Base-by-base conservation (phyloP, 345 rosid species). In the Linum trigynum region DNA sequence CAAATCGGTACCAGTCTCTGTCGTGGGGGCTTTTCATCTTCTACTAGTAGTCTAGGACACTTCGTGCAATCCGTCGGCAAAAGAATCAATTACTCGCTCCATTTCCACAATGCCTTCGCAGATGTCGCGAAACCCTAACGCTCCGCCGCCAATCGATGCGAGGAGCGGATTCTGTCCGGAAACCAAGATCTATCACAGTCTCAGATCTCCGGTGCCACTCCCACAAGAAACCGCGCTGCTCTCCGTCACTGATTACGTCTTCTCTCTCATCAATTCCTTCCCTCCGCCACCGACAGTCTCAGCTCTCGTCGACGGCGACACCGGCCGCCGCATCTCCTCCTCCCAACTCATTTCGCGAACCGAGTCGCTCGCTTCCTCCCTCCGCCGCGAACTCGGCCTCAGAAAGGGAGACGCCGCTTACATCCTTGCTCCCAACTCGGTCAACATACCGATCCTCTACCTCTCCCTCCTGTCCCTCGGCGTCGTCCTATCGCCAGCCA, bases 381-480 rank as follows among this genome's bases (percentile, higher is more conserved):
- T 86, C 61, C 69, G 55, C 57, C 39, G 55, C 41, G 64, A 48
- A 39, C 64, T 68, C 23, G 63, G 80, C 17, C 83, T 85, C 65
- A 71, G 67, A 61, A 78, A 72, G 67, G 79, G 83, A 45, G 86
- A 84, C 40, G 60, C 75, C 7, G 88, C 83, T 37, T 68, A 82
- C 45, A 39, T 84, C 41, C 70, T 78, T 74, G 76, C 81, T 36
- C 78, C 75, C 0, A 84, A 86, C 78, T 72, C 84, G 0, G 9
- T 84, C 63, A 59, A 76, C 68, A 40, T 79, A n/a, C 88, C 86
- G 4, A 57, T 86, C 42, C 85, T 86, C 59, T 79, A 72, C 74
- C 70, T 77, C 65, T 71, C 89, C 42, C 84, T 86, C 62, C 53
- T 86, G 57, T 84, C 81, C 41, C 62, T 84, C 65, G 89, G 92